phyloP scores from a whole-genome alignment of 805 yeast genomes.

The Cyberlindnera amylophila region DNA sequence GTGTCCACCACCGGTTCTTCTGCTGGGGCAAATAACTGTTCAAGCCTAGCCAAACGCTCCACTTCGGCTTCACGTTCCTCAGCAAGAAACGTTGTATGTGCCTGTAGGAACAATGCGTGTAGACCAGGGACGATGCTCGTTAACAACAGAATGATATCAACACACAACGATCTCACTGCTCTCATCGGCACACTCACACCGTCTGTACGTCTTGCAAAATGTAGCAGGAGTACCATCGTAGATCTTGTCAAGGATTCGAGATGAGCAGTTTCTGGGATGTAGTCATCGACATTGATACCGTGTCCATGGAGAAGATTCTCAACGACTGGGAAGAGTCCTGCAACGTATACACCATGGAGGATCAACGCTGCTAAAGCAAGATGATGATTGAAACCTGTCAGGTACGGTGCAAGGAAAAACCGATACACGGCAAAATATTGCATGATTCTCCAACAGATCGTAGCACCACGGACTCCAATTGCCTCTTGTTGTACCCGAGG shows the following conservation, averaged over 20 bases:
- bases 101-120: conserved; percentile 8
- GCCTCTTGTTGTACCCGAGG: background rate
- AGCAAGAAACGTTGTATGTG: too few species aligned
- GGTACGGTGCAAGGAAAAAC: background rate
- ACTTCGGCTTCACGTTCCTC: too few species aligned
- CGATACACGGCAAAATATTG: background rate
- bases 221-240: background rate
- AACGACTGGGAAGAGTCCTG: background rate
- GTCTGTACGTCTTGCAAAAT: conserved; percentile 1
- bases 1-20: too few species aligned
- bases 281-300: background rate
- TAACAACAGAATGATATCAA: conserved; percentile 11
- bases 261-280: too few species aligned
- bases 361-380: background rate
- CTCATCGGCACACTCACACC: conserved; percentile 1
- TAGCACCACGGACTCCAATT: background rate
- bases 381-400: background rate
- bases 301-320: background rate
- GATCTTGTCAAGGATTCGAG: too few species aligned
- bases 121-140: conserved; percentile 12
- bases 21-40: too few species aligned
- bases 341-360: background rate
- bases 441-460: background rate
- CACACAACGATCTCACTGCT: background rate
- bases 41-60: too few species aligned